These are phyloP conservation scores for Termitomyces sp. DNA, from an alignment of 768 basidiomycete species.

Conservation along the genomic window DNA sequence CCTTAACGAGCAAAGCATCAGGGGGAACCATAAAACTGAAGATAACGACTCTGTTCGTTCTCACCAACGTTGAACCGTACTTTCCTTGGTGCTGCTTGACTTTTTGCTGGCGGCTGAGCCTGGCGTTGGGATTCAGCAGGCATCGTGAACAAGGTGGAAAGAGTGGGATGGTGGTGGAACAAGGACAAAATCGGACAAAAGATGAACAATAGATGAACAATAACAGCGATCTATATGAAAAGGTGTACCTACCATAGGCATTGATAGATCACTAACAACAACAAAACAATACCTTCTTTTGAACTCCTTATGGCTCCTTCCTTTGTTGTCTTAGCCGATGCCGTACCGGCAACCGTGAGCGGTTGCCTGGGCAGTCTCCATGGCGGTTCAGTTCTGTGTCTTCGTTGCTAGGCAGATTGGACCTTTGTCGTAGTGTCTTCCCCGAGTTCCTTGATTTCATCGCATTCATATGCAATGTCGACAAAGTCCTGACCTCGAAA, in stretches of 20 bases:
- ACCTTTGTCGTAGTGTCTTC: conserved; percentile 1
- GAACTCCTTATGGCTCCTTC: conserved; percentile 3
- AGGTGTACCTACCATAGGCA: conserved; percentile 8
- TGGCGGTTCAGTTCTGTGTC: conserved; percentile 10
- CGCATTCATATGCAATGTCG: not conserved
- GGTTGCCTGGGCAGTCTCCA: conserved; percentile 15
- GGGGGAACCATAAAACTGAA: conserved; percentile 1
- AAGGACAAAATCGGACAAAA: conserved; percentile 15
- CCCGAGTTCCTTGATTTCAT: conserved; percentile 4
- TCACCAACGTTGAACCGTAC: conserved; percentile 85
- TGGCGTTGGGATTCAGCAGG: conserved; percentile 25
- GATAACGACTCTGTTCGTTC: conserved; percentile 12
- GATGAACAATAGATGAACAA: conserved; percentile 13
- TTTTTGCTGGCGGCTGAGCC: conserved; percentile 25
- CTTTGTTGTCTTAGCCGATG: conserved; percentile 11
- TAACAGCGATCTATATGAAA: conserved; percentile 12
- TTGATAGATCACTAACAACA: conserved; percentile 6
- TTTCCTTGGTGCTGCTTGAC: conserved; percentile 64
- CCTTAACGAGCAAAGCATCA: conserved; percentile 31
- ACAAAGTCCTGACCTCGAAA: not conserved
- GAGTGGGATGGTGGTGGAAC: conserved; percentile 13
- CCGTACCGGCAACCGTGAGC: not conserved
- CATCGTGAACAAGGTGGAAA: conserved; percentile 17
- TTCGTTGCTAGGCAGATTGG: conserved; percentile 13
- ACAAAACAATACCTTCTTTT: conserved; percentile 17